Conservation (phyloP, 495 filamentous ascomycete species). For the Lasiosphaeria miniovina region DNA sequence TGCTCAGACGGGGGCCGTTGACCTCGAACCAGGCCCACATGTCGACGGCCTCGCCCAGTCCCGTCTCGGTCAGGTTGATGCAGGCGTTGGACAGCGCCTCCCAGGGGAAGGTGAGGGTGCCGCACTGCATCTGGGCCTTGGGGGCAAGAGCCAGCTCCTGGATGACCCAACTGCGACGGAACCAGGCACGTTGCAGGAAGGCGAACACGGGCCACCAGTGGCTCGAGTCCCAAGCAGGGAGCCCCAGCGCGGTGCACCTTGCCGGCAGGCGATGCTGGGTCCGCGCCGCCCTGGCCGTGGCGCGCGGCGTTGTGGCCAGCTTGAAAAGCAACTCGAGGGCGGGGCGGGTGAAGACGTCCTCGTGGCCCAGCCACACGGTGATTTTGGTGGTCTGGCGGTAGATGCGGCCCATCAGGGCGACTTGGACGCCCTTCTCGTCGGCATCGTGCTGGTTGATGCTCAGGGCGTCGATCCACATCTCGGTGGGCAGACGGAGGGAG, state of each 20-base stretch:
- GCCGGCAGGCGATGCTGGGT: neutral
- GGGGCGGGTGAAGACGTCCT: conserved; percentile 8
- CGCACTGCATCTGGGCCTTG: conserved; percentile 6
- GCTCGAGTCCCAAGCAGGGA: conserved; percentile 1
- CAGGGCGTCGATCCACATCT: conserved; percentile 4
- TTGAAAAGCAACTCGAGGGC: conserved; percentile 1
- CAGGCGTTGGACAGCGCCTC: conserved; percentile 16
- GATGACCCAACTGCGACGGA: conserved; percentile 8
- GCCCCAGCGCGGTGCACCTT: neutral
- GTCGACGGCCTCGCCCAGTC: conserved; percentile 16
- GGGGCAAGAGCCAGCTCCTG: conserved; percentile 8
- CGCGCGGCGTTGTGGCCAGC: neutral
- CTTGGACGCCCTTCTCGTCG: conserved; percentile 1
- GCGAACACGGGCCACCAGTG: conserved; percentile 11
- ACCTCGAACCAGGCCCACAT: conserved; percentile 18
- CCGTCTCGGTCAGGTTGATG: conserved; percentile 14
- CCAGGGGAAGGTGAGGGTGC: conserved; percentile 4
- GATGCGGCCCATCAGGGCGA: conserved; percentile 3
- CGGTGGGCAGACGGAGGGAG: neutral
- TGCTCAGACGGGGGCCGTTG: conserved; percentile 14
- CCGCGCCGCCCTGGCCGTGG: neutral
- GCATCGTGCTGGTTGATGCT: neutral
- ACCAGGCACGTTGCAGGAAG: conserved; percentile 7
- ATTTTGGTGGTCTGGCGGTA: conserved; percentile 5
- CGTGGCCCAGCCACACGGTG: conserved; percentile 11